Conservation (phyloP, 2,329 filamentous ascomycete genomes). For the Camptophora hylomeconis region DNA sequence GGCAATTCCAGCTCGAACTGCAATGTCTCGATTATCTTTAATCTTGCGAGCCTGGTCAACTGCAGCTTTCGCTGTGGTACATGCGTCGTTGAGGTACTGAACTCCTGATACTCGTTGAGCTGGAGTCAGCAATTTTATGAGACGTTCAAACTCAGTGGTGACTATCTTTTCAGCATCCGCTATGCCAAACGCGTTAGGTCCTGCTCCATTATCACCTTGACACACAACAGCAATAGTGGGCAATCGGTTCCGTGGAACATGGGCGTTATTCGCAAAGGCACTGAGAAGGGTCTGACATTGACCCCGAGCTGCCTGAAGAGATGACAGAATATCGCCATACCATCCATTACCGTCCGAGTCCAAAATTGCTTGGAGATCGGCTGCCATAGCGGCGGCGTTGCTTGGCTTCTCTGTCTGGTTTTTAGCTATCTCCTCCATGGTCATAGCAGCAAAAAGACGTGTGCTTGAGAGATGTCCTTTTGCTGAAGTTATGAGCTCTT, state of each 20-base stretch:
- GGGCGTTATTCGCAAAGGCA: conserved; percentile 81
- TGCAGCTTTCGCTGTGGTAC: conserved; percentile 53
- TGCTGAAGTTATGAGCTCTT: conserved; percentile 58
- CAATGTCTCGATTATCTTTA: conserved; percentile 71
- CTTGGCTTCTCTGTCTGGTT: conserved; percentile 26
- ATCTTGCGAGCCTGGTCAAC: conserved; percentile 68
- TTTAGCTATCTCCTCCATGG: conserved; percentile 80
- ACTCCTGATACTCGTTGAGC: conserved; percentile 75
- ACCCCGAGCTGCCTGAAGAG: conserved; percentile 74
- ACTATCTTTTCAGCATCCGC: conserved; percentile 79
- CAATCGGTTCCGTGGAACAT: conserved; percentile 60
- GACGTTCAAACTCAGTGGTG: conserved; percentile 67
- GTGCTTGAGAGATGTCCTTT: conserved; percentile 68
- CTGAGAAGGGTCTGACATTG: conserved; percentile 85
- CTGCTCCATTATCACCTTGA: conserved; percentile 83
- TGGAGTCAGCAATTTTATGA: conserved; percentile 80
- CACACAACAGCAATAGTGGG: conserved; percentile 80
- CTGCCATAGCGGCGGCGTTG: conserved; percentile 33
- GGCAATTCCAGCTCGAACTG: conserved; percentile 75
- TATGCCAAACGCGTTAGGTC: conserved; percentile 83
- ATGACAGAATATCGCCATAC: conserved; percentile 84
- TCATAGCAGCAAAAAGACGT: conserved; percentile 68
- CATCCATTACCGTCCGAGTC: conserved; percentile 68
- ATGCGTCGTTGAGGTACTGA: conserved; percentile 66
- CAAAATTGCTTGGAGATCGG: conserved; percentile 59